Evolutionary conservation across 495 filamentous ascomycete species (phyloP).

Genomic region (Penicillium ochrochloron): DNA sequence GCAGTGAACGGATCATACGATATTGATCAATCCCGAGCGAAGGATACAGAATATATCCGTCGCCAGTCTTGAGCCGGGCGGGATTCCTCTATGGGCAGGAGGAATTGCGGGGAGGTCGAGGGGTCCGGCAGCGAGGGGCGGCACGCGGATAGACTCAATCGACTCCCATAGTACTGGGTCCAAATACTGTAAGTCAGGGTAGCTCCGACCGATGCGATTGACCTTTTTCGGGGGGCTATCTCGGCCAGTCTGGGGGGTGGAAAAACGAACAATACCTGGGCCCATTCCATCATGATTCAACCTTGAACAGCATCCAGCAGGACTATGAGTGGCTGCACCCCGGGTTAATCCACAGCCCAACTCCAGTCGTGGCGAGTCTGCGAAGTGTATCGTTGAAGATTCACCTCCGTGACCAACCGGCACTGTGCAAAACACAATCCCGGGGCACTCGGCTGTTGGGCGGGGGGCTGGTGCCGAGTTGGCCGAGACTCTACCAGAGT

Average conservation of each 20-base stretch:
- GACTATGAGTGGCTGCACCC: neutral
- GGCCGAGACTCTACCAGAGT: too few species aligned
- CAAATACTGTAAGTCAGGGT: too few species aligned
- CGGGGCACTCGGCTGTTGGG: slow-evolving; percentile 24
- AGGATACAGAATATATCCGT: slow-evolving; percentile 31
- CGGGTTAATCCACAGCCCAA: neutral
- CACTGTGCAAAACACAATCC: slow-evolving; percentile 20
- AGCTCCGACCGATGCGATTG: neutral
- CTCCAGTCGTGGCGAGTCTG: neutral
- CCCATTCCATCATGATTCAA: neutral
- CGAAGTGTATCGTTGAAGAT: neutral
- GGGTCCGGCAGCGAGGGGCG: slow-evolving; percentile 26
- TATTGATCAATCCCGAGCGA: slow-evolving; percentile 16
- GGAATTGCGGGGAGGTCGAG: slow-evolving; percentile 15
- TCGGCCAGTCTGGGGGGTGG: neutral
- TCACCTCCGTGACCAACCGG: neutral
- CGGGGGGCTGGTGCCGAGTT: slow-evolving; percentile 22
- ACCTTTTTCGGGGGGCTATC: neutral
- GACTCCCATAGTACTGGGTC: neutral
- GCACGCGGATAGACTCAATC: neutral
- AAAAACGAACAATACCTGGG: neutral
- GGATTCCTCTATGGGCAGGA: neutral
- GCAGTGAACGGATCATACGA: slow-evolving; percentile 14
- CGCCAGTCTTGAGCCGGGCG: slow-evolving; percentile 14
- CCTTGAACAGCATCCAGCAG: neutral